Percentiles rank a stretch among this genome's conserved stretches.
Evolutionary conservation across 129 eudicot species (phyloP).

Genomic region (Centaurea solstitialis): DNA sequence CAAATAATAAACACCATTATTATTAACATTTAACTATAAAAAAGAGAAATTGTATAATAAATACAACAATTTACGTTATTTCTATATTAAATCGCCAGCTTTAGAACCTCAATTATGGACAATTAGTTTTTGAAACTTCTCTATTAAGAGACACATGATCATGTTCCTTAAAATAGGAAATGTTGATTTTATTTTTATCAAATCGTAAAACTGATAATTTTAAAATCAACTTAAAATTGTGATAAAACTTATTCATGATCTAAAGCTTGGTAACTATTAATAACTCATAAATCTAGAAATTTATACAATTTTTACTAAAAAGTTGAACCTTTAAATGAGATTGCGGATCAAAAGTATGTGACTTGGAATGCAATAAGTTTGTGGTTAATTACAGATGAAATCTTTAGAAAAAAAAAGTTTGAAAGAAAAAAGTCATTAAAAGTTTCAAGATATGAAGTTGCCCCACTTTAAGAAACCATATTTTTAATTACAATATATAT

Average conservation of each 20-base stretch:
- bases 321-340: background rate
- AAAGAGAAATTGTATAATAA: no score
- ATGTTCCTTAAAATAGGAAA: background rate
- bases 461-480: conserved; percentile 40
- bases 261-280: no score
- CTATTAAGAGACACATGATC: background rate
- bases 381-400: conserved; percentile 22
- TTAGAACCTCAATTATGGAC: background rate
- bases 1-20: no score
- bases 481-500: background rate
- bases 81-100: background rate
- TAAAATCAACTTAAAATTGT: no score
- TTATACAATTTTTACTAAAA: background rate
- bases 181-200: background rate
- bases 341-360: conserved; percentile 20
- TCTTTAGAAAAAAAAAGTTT: conserved; percentile 14
- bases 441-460: conserved; percentile 26
- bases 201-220: no score
- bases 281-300: no score
- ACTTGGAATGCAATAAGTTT: conserved; percentile 36
- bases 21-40: no score
- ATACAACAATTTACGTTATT: no score
- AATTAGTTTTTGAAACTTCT: background rate
- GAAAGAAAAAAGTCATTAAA: conserved; percentile 8
- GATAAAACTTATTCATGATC: no score